Percentiles rank a stretch among this genome's conserved stretches.
These are phyloP conservation scores for Lobosporangium transversale DNA, from an alignment of 192 early-diverging fungal species.

Conservation along the genomic window DNA sequence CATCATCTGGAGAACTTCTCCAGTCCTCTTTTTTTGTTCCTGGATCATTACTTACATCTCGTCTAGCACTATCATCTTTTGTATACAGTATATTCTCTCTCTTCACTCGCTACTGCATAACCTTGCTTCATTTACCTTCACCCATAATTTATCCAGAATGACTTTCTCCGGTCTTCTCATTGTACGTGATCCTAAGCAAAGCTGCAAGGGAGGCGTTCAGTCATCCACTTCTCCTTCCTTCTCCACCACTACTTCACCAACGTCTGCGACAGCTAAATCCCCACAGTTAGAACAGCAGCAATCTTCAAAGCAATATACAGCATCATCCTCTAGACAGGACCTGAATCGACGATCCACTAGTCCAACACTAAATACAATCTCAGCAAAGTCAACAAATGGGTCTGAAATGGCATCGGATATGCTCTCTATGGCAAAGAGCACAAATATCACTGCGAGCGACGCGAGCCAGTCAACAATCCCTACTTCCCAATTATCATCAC, in stretches of 20 bases:
- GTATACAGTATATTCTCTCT: background rate
- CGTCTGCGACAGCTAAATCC: constrained; percentile 2
- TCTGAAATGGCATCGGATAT: no score
- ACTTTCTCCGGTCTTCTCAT: constrained; percentile 49
- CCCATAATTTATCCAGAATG: constrained; percentile 12
- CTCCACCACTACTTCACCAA: constrained; percentile 12
- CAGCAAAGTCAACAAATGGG: no score
- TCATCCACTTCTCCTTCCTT: constrained; percentile 10
- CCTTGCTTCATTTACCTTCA: background rate
- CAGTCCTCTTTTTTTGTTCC: constrained; percentile 4
- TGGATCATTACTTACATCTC: background rate
- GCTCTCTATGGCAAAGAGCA: no score
- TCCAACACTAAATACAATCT: no score
- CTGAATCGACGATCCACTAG: no score
- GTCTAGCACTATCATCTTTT: constrained; percentile 13
- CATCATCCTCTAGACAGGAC: no score
- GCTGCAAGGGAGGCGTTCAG: constrained; percentile 15
- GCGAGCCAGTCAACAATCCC: no score
- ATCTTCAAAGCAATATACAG: no score
- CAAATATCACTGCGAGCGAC: no score
- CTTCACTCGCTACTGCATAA: background rate
- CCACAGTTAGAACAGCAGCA: no score
- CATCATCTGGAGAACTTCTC: constrained; percentile 16
- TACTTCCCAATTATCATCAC: no score
- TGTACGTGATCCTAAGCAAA: constrained; percentile 47